phyloP scores from a whole-genome alignment of 2,329 filamentous ascomycete species.

The Microcyclosporella mali region DNA sequence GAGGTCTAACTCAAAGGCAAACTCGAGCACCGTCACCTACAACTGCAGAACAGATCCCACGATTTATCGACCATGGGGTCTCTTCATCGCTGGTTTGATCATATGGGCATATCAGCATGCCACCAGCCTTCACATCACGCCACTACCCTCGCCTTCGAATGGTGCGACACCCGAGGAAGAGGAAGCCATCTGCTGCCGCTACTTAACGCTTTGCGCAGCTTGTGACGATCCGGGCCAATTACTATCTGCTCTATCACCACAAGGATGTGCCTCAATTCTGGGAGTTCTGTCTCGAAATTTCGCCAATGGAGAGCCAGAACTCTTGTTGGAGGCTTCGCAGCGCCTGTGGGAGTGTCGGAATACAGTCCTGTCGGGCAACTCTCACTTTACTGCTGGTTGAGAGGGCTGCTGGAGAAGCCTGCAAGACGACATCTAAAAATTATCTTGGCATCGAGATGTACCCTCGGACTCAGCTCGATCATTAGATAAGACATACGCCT shows the following conservation, averaged over 20 bases:
- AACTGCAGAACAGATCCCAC: slow-evolving; percentile 80
- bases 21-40: slow-evolving; percentile 45
- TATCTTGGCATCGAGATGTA: too few species aligned
- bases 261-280: slow-evolving; percentile 71
- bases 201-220: slow-evolving; percentile 14
- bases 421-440: too few species aligned
- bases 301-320: slow-evolving; percentile 74
- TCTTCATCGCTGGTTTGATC: slow-evolving; percentile 83
- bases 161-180: slow-evolving; percentile 21
- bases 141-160: background rate
- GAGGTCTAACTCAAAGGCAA: slow-evolving; percentile 29
- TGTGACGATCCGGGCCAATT: slow-evolving; percentile 68
- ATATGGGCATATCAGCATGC: slow-evolving; percentile 92
- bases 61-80: slow-evolving; percentile 83
- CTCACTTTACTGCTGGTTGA: too few species aligned
- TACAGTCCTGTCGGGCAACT: background rate
- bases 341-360: slow-evolving; percentile 64
- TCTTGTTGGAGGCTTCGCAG: slow-evolving; percentile 76
- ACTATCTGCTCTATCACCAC: slow-evolving; percentile 65
- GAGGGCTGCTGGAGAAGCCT: too few species aligned
- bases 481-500: too few species aligned
- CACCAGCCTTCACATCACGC: slow-evolving; percentile 8
- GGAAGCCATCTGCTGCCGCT: slow-evolving; percentile 13
- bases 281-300: slow-evolving; percentile 76
- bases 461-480: too few species aligned